A percentile compares a stretch with the other conserved stretches of the same genome.
phyloP scores from a whole-genome alignment of 176 grass and related monocot genomes.

The Triticum timopheevii region DNA sequence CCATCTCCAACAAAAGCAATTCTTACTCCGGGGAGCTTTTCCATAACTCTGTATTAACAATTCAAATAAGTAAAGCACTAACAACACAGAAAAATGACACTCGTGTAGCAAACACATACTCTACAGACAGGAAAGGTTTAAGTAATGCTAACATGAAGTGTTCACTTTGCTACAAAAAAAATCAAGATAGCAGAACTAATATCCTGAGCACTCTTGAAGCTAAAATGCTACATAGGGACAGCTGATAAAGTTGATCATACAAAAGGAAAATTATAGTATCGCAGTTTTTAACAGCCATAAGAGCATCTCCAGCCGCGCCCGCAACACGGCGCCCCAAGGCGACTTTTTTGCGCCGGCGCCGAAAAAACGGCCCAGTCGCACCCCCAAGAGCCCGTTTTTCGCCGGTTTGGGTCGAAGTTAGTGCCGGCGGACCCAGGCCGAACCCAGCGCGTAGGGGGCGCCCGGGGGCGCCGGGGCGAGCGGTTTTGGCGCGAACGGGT shows the following conservation, averaged over 20 bases:
- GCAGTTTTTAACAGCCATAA: constrained; percentile 6
- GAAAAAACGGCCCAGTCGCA: too few relatives aligned
- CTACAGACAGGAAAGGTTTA: constrained; percentile 4
- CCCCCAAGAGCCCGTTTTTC: too few relatives aligned
- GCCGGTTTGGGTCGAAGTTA: too few relatives aligned
- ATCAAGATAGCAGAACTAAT: neutral
- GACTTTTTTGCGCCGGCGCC: too few relatives aligned
- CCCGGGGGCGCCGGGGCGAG: too few relatives aligned
- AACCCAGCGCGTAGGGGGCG: too few relatives aligned
- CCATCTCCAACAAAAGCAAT: constrained; percentile 96
- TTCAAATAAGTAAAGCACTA: constrained; percentile 31
- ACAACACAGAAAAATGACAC: neutral
- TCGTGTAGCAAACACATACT: constrained; percentile 10
- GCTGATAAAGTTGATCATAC: constrained; percentile 8
- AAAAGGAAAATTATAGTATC: neutral
- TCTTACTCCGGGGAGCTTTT: constrained; percentile 77
- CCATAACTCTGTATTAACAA: constrained; percentile 77
- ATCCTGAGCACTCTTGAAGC: neutral
- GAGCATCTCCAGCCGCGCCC: too few relatives aligned
- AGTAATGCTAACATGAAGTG: neutral
- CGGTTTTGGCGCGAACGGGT: too few relatives aligned
- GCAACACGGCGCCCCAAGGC: too few relatives aligned
- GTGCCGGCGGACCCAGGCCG: too few relatives aligned
- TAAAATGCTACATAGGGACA: constrained; percentile 22
- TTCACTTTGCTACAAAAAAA: neutral